These are phyloP conservation scores for Suillus luteus DNA, from an alignment of 768 basidiomycete species.

Conservation along the genomic window DNA sequence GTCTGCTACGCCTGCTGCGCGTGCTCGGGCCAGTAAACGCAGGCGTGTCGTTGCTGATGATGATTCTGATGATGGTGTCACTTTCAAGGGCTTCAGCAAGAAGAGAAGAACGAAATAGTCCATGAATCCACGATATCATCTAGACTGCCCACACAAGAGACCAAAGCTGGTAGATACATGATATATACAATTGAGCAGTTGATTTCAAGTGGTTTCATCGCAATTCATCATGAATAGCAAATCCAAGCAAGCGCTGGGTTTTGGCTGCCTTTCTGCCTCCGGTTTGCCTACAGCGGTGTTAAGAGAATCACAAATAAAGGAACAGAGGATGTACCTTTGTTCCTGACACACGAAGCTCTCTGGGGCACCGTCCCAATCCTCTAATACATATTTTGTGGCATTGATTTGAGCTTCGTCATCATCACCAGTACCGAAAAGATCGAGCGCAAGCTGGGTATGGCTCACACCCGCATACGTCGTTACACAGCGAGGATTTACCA, in stretches of 20 bases:
- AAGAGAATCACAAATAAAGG: constrained; percentile 7
- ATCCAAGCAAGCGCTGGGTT: constrained; percentile 80
- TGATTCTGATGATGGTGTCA: constrained; percentile 70
- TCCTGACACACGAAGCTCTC: constrained; percentile 99
- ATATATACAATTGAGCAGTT: constrained; percentile 17
- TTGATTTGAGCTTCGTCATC: constrained; percentile 56
- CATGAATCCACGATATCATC: background rate
- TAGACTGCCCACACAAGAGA: background rate
- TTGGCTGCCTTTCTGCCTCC: constrained; percentile 89
- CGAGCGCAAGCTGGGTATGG: constrained; percentile 93
- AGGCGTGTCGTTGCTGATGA: constrained; percentile 53
- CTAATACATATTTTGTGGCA: constrained; percentile 72
- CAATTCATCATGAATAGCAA: constrained; percentile 80
- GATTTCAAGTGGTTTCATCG: background rate
- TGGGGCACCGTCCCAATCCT: constrained; percentile 96
- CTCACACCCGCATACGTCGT: constrained; percentile 98
- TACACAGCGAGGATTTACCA: constrained; percentile 95
- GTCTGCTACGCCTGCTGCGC: constrained; percentile 7
- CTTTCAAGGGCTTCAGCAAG: constrained; percentile 65
- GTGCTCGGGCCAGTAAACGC: constrained; percentile 24
- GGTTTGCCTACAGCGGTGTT: constrained; percentile 57
- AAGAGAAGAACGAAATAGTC: constrained; percentile 24
- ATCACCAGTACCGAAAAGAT: constrained; percentile 82
- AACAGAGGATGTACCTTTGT: constrained; percentile 56
- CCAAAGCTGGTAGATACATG: background rate